These are phyloP conservation scores for Taxillus chinensis DNA, from an alignment of 164 flowering plant genomes.

Conservation along the genomic window DNA sequence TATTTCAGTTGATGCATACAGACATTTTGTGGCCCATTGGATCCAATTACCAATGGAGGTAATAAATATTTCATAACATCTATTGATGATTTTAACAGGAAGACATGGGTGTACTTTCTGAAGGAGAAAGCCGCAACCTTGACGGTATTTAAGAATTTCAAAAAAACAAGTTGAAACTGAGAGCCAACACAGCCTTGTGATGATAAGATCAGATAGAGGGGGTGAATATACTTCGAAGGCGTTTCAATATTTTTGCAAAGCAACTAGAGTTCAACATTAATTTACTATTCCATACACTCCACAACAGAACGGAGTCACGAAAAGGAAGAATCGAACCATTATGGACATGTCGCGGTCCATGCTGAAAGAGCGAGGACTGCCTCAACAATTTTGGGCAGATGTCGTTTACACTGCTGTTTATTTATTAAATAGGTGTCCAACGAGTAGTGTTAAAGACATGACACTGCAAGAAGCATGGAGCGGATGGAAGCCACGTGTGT, in stretches of 20 bases:
- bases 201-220: background rate
- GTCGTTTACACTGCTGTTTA: slow-evolving; percentile 8
- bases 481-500: background rate
- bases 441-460: background rate
- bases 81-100: too few relatives aligned
- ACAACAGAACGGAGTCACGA: background rate
- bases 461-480: background rate
- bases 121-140: too few relatives aligned
- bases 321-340: background rate
- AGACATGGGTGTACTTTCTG: too few relatives aligned
- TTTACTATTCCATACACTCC: background rate
- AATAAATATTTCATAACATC: too few relatives aligned
- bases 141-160: too few relatives aligned
- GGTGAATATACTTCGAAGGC: background rate
- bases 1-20: too few relatives aligned
- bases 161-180: too few relatives aligned
- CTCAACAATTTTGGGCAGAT: background rate
- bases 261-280: background rate
- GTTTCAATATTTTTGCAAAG: background rate
- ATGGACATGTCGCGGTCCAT: background rate
- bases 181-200: too few relatives aligned
- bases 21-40: too few relatives aligned
- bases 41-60: too few relatives aligned
- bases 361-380: background rate
- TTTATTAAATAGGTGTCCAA: slow-evolving; percentile 12